A percentile compares a stretch with the other conserved stretches of the same genome.
phyloP scores from a whole-genome alignment of 208 protist species.

The Crithidia bombi region DNA sequence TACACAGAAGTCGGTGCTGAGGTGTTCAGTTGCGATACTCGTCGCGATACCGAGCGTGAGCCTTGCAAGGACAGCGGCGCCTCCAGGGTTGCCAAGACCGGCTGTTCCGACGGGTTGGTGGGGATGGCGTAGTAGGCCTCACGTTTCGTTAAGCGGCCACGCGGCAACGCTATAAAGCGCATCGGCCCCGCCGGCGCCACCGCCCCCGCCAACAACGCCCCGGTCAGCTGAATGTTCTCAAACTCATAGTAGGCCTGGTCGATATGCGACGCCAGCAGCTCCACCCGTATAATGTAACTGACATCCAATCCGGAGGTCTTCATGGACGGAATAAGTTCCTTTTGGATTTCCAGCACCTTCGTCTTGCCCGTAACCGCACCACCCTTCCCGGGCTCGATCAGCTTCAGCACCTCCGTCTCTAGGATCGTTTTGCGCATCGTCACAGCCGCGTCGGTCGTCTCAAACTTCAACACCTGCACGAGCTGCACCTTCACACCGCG shows the following conservation, averaged over 20 bases:
- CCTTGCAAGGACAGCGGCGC: neutral
- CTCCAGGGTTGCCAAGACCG: slow-evolving; percentile 8
- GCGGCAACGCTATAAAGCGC: slow-evolving; percentile 32
- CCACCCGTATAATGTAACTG: slow-evolving; percentile 34
- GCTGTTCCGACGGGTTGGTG: slow-evolving; percentile 5
- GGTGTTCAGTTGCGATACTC: neutral
- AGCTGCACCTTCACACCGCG: slow-evolving; percentile 16
- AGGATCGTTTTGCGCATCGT: slow-evolving; percentile 9
- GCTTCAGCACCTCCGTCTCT: neutral
- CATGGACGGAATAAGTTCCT: slow-evolving; percentile 29
- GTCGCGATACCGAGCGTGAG: slow-evolving; percentile 2
- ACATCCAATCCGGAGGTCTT: slow-evolving; percentile 29
- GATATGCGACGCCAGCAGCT: slow-evolving; percentile 10
- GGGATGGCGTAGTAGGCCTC: slow-evolving; percentile 40
- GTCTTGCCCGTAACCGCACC: slow-evolving; percentile 7
- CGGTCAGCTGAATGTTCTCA: slow-evolving; percentile 22
- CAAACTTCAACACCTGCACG: slow-evolving; percentile 31
- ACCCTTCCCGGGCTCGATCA: slow-evolving; percentile 3
- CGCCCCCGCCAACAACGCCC: neutral
- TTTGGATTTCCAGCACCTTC: neutral
- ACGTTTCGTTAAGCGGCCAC: slow-evolving; percentile 26
- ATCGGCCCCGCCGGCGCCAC: slow-evolving; percentile 18
- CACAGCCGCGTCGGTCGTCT: slow-evolving; percentile 27
- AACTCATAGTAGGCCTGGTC: slow-evolving; percentile 25
- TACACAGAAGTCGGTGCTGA: neutral